Evolutionary conservation across 371 early-diverging fungal genomes (phyloP).

Genomic region (Entomophthora muscae): DNA sequence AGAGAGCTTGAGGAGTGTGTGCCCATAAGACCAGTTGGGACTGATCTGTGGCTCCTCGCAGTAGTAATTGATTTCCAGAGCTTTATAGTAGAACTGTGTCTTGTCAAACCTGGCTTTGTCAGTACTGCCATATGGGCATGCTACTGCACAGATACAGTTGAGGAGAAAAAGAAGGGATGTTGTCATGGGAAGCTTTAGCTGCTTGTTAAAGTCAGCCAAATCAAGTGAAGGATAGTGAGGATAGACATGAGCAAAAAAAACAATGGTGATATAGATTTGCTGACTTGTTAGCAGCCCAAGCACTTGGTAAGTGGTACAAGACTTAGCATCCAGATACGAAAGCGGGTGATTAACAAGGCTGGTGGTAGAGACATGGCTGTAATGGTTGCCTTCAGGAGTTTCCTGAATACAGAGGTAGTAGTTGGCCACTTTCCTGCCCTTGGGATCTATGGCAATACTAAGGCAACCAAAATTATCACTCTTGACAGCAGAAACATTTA

Average conservation of each 20-base stretch:
- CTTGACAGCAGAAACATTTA: neutral
- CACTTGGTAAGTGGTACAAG: neutral
- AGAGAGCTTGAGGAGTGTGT: neutral
- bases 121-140: neutral
- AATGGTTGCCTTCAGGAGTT: neutral
- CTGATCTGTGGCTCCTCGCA: neutral
- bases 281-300: constrained; percentile 4
- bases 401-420: neutral
- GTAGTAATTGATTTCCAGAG: constrained; percentile 6
- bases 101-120: constrained; percentile 3
- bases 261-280: constrained; percentile 7
- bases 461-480: constrained; percentile 1
- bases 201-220: neutral
- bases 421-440: constrained; percentile 1
- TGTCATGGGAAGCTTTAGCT: constrained; percentile 2
- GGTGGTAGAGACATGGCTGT: neutral
- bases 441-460: neutral
- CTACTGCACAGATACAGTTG: constrained; percentile 5
- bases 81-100: constrained; percentile 8
- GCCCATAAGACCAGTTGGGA: constrained; percentile 5
- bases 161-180: constrained; percentile 1
- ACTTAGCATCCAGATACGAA: neutral
- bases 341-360: constrained; percentile 6
- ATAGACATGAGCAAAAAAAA: neutral
- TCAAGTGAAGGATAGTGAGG: constrained; percentile 4